Conservation (phyloP, 352 stramenopile genomes). For the Phytophthora pini region DNA sequence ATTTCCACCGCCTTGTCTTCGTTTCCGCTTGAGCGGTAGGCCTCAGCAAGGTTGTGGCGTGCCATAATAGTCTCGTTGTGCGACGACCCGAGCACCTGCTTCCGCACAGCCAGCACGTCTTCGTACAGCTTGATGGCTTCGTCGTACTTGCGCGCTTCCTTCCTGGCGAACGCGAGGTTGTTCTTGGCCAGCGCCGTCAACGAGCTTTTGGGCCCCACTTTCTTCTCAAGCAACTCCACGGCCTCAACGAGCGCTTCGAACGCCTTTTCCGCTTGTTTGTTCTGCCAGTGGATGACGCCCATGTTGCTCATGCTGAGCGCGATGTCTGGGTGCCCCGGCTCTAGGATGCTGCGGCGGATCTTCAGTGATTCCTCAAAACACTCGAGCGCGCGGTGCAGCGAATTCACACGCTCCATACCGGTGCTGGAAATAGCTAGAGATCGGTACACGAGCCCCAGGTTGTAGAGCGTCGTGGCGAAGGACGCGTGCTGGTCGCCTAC, state of each 20-base stretch:
- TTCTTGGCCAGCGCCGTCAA: slow-evolving; percentile 85
- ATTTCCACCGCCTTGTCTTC: slow-evolving; percentile 81
- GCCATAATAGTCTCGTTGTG: slow-evolving; percentile 89
- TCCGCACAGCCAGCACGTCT: slow-evolving; percentile 67
- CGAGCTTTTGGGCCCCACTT: slow-evolving; percentile 59
- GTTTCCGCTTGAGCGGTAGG: slow-evolving; percentile 75
- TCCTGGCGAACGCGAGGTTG: slow-evolving; percentile 84
- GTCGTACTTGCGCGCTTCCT: slow-evolving; percentile 75
- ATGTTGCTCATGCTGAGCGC: slow-evolving; percentile 85
- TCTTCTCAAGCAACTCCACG: slow-evolving; percentile 61
- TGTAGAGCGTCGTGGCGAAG: slow-evolving; percentile 86
- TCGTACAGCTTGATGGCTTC: slow-evolving; percentile 74
- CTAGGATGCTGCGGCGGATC: slow-evolving; percentile 71
- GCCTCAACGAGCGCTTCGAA: slow-evolving; percentile 69
- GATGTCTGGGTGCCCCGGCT: slow-evolving; percentile 79
- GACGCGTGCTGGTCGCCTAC: slow-evolving; percentile 85
- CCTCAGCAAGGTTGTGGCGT: slow-evolving; percentile 82
- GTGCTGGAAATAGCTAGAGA: slow-evolving; percentile 56
- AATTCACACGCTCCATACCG: slow-evolving; percentile 74
- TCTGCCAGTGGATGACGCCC: slow-evolving; percentile 83
- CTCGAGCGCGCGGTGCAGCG: slow-evolving; percentile 71
- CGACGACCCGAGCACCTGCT: slow-evolving; percentile 59
- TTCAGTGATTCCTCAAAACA: slow-evolving; percentile 85
- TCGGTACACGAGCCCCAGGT: slow-evolving; percentile 80
- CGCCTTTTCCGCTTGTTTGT: slow-evolving; percentile 77